phyloP scores from a whole-genome alignment of 2,329 filamentous ascomycete genomes.

The Corynespora cassiicola region DNA sequence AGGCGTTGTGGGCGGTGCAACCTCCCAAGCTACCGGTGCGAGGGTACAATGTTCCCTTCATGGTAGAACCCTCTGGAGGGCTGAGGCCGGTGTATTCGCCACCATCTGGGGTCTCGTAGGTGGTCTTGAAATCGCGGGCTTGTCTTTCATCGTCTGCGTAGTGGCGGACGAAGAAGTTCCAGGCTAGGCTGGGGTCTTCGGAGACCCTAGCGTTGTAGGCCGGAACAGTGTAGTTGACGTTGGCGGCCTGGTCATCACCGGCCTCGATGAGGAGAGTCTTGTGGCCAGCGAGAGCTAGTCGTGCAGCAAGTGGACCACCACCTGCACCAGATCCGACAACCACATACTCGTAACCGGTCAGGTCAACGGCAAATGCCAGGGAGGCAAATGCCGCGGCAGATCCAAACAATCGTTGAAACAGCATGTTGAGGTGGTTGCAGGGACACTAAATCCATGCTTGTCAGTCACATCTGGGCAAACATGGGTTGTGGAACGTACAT shows the following conservation, averaged over 20 bases:
- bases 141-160: conserved; percentile 62
- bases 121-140: conserved; percentile 64
- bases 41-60: conserved; percentile 65
- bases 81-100: conserved; percentile 56
- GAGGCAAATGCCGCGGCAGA: conserved; percentile 26
- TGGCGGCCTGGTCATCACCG: conserved; percentile 62
- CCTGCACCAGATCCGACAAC: conserved; percentile 61
- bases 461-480: too few relatives aligned
- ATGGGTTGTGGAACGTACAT: too few relatives aligned
- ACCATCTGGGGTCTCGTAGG: conserved; percentile 54
- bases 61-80: conserved; percentile 59
- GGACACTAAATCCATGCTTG: too few relatives aligned
- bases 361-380: conserved; percentile 32
- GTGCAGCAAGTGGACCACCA: conserved; percentile 51
- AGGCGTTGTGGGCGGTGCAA: conserved; percentile 68
- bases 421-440: too few relatives aligned
- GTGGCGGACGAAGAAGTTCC: conserved; percentile 71
- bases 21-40: conserved; percentile 64
- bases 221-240: conserved; percentile 61
- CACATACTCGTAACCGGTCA: conserved; percentile 64
- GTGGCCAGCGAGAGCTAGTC: conserved; percentile 66
- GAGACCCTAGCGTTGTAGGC: conserved; percentile 61
- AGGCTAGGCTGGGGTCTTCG: conserved; percentile 63
- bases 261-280: conserved; percentile 68
- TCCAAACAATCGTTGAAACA: conserved; percentile 26